Evolutionary conservation across 257 asterid genomes (phyloP).

Genomic region (Solanum stenotomum): DNA sequence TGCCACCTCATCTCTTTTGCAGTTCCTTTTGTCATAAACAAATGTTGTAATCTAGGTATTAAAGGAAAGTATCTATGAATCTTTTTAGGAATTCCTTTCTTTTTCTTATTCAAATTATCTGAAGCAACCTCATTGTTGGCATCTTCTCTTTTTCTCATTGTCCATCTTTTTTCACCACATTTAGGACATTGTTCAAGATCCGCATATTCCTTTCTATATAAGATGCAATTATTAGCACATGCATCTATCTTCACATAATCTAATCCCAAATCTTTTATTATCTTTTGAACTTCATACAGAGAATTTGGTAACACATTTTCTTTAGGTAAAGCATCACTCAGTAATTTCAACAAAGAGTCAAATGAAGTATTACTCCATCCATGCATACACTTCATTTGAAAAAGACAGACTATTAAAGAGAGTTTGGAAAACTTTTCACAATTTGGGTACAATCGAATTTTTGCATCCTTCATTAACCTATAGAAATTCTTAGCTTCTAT

Average conservation of each 20-base stretch:
- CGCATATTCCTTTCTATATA: not conserved
- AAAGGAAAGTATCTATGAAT: not conserved
- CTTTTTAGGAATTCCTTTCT: not conserved
- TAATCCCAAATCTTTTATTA: too few species aligned
- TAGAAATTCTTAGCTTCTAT: not conserved
- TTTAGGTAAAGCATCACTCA: not conserved
- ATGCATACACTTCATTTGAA: not conserved
- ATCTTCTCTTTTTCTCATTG: not conserved
- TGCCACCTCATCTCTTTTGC: conserved; percentile 7
- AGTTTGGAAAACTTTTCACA: not conserved
- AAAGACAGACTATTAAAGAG: not conserved
- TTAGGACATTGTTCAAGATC: not conserved
- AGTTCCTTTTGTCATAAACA: not conserved
- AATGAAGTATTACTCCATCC: not conserved
- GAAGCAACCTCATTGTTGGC: not conserved
- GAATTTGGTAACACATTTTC: not conserved
- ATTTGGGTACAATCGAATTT: not conserved
- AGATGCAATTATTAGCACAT: not conserved
- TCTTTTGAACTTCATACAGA: too few species aligned
- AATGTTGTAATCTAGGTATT: not conserved
- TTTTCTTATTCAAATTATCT: not conserved
- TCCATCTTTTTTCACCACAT: not conserved
- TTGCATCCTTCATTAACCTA: not conserved
- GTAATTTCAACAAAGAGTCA: not conserved
- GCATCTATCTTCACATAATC: not conserved